These are phyloP conservation scores for Paecilomyces fulvus DNA, from an alignment of 2,329 filamentous ascomycete genomes.

Conservation along the genomic window DNA sequence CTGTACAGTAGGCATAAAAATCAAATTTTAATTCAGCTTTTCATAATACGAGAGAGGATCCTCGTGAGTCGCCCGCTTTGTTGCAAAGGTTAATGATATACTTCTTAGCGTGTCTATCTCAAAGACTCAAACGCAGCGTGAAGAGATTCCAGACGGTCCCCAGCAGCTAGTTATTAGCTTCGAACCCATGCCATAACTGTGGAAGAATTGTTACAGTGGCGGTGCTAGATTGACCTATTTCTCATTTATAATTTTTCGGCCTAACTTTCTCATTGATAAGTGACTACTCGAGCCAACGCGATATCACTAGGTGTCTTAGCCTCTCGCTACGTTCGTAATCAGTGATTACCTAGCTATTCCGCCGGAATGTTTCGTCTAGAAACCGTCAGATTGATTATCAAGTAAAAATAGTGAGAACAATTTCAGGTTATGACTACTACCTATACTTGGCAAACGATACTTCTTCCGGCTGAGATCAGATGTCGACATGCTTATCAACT, in stretches of 20 bases:
- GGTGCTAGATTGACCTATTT: background rate
- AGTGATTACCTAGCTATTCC: background rate
- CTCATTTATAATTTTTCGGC: too few species aligned
- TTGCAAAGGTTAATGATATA: background rate
- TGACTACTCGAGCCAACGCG: background rate
- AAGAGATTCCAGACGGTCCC: background rate
- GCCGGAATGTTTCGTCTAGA: background rate
- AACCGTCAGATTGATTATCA: background rate
- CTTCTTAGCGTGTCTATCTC: background rate
- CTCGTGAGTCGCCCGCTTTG: background rate
- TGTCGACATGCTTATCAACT: background rate
- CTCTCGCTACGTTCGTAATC: background rate
- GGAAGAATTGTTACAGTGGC: background rate
- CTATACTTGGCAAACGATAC: background rate
- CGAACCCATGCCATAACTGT: background rate
- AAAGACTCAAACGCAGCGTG: background rate
- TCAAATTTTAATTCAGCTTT: conserved; percentile 21
- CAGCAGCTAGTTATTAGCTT: background rate
- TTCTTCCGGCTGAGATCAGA: background rate
- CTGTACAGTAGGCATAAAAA: conserved; percentile 42
- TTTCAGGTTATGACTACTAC: background rate
- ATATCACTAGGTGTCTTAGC: background rate
- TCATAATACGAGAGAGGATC: conserved; percentile 1
- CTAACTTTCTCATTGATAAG: background rate
- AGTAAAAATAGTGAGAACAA: background rate